phyloP scores from a whole-genome alignment of 192 early-diverging fungal genomes.

The Coemansia sp. region DNA sequence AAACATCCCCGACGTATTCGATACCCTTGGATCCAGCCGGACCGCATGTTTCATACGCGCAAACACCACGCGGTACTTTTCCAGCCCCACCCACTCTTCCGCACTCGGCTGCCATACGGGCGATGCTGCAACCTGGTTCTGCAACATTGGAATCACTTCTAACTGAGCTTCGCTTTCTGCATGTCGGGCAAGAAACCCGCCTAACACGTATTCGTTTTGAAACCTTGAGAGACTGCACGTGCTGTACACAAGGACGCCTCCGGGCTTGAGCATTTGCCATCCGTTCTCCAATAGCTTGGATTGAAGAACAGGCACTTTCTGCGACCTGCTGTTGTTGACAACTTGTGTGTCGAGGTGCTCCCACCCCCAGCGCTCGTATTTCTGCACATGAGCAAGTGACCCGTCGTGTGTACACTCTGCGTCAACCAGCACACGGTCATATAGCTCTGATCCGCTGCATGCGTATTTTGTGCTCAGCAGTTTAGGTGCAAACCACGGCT shows the following conservation, averaged over 20 bases:
- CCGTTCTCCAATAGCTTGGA: conserved; percentile 71
- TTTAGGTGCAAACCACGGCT: conserved; percentile 77
- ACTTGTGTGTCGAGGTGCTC: not conserved
- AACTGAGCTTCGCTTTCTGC: conserved; percentile 25
- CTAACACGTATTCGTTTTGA: conserved; percentile 88
- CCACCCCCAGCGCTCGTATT: conserved; percentile 71
- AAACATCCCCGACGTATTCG: conserved; percentile 60
- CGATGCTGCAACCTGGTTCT: not conserved
- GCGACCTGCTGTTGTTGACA: conserved; percentile 63
- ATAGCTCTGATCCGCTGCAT: conserved; percentile 44
- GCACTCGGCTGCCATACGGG: conserved; percentile 16
- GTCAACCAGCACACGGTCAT: conserved; percentile 70
- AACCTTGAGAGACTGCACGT: conserved; percentile 72
- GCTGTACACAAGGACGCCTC: conserved; percentile 86
- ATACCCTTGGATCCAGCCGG: conserved; percentile 46
- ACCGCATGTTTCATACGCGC: conserved; percentile 25
- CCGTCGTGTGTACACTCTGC: conserved; percentile 93
- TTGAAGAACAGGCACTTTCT: conserved; percentile 59
- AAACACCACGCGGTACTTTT: conserved; percentile 8
- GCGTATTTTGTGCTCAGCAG: conserved; percentile 67
- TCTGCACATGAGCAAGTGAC: conserved; percentile 73
- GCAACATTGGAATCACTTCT: conserved; percentile 15
- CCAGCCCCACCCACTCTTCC: conserved; percentile 21
- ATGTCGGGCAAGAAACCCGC: conserved; percentile 67
- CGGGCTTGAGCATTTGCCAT: conserved; percentile 69